Evolutionary conservation across 805 yeast genomes (phyloP).

Genomic region (Candida insectorum): DNA sequence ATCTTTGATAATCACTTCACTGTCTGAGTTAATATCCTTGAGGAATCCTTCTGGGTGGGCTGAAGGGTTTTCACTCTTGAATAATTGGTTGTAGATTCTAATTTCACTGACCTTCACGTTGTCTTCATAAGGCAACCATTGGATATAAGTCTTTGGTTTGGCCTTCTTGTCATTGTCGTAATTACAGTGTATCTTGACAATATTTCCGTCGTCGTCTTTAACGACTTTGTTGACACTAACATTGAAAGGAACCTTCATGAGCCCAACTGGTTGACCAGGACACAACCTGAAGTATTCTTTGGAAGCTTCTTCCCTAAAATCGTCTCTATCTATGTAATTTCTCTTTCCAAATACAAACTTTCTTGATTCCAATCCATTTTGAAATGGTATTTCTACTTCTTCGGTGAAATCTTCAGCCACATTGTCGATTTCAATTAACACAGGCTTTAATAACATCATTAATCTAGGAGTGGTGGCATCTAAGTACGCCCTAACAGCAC

Average conservation of each 20-base stretch:
- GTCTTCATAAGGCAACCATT: conserved; percentile 83
- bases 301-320: conserved; percentile 63
- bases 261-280: conserved; percentile 92
- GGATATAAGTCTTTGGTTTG: conserved; percentile 94
- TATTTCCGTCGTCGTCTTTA: conserved; percentile 54
- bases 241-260: conserved; percentile 85
- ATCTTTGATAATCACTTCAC: conserved; percentile 61
- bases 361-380: conserved; percentile 76
- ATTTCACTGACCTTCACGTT: conserved; percentile 65
- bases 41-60: conserved; percentile 86
- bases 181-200: conserved; percentile 69
- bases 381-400: conserved; percentile 75
- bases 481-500: conserved; percentile 79
- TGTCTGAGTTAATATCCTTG: conserved; percentile 75
- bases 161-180: conserved; percentile 67
- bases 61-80: conserved; percentile 87
- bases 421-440: conserved; percentile 79
- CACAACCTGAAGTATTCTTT: conserved; percentile 89
- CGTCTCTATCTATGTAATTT: conserved; percentile 83
- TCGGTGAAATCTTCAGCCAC: conserved; percentile 68
- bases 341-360: conserved; percentile 71
- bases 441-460: conserved; percentile 88
- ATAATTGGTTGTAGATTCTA: conserved; percentile 82
- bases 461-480: conserved; percentile 92
- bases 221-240: conserved; percentile 55